Evolutionary conservation across 1,284 basidiomycete species (phyloP).

Genomic region (Leccinum fallax): DNA sequence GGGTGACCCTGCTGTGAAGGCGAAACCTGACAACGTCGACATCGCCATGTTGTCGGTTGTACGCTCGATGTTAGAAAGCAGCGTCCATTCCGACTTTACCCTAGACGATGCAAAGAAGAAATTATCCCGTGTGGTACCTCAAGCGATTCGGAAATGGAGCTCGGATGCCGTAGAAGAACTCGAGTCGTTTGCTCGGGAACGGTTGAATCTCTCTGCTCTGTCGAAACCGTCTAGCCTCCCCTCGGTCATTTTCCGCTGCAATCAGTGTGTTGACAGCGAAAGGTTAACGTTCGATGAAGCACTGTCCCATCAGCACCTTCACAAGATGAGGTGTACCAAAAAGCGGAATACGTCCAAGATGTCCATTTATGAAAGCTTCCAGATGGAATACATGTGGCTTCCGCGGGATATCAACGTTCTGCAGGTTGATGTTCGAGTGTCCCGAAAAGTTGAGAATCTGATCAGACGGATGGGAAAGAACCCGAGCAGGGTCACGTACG

Average conservation of each 20-base stretch:
- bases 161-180: conserved; percentile 13
- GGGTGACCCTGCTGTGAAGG: not conserved
- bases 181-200: conserved; percentile 4
- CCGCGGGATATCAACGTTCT: too few relatives aligned
- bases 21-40: conserved; percentile 11
- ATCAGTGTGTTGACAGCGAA: not conserved
- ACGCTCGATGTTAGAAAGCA: conserved; percentile 3
- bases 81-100: not conserved
- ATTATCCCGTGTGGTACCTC: not conserved
- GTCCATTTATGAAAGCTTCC: too few relatives aligned
- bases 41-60: conserved; percentile 9
- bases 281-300: not conserved
- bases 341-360: too few relatives aligned
- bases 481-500: too few relatives aligned
- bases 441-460: too few relatives aligned
- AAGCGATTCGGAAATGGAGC: conserved; percentile 14
- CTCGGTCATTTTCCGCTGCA: conserved; percentile 20
- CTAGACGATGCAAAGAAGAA: not conserved
- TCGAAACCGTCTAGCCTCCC: conserved; percentile 13
- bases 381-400: too few relatives aligned
- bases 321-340: too few relatives aligned
- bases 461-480: too few relatives aligned
- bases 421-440: too few relatives aligned
- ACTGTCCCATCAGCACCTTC: too few relatives aligned
- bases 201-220: not conserved